A percentile compares a stretch with the other conserved stretches of the same genome.
These are phyloP conservation scores for Neostapfia colusana DNA, from an alignment of 176 grass and related monocot genomes.

Conservation along the genomic window DNA sequence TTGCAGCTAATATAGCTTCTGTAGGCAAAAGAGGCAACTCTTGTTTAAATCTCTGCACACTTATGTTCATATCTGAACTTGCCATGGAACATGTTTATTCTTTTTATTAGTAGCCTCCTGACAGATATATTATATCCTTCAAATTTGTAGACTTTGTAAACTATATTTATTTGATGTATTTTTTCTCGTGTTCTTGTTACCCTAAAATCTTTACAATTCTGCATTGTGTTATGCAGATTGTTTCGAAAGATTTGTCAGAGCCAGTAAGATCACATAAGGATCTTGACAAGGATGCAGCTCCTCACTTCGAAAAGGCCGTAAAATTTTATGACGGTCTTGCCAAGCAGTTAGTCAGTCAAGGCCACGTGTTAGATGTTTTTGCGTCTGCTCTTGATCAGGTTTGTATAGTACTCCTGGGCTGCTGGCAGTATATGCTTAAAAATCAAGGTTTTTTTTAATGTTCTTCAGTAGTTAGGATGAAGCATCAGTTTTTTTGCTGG, in stretches of 20 bases:
- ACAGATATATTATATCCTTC: neutral
- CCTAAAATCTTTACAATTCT: slow-evolving; percentile 27
- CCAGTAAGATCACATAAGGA: slow-evolving; percentile 98
- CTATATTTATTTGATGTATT: neutral
- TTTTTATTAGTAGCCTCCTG: neutral
- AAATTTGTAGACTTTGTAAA: neutral
- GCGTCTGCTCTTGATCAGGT: slow-evolving; percentile 99
- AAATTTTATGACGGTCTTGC: slow-evolving; percentile 93
- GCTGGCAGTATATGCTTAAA: neutral
- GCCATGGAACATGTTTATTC: neutral
- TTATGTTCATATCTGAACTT: neutral
- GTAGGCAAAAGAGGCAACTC: neutral
- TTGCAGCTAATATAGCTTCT: slow-evolving; percentile 7
- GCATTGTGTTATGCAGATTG: slow-evolving; percentile 65
- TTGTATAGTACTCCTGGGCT: slow-evolving; percentile 36
- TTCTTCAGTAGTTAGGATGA: slow-evolving; percentile 3
- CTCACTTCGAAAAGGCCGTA: slow-evolving; percentile 90
- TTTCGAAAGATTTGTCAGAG: slow-evolving; percentile 93
- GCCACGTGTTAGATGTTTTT: slow-evolving; percentile 91
- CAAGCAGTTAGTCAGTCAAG: slow-evolving; percentile 89
- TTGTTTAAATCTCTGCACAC: neutral
- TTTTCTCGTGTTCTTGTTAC: neutral
- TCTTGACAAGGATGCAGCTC: slow-evolving; percentile 90
- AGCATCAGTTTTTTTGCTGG: neutral
- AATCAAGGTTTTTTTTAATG: neutral